A percentile compares a stretch with the other conserved stretches of the same genome.
Conservation (phyloP, 1,284 basidiomycete genomes). For the Marasmius fiardii region DNA sequence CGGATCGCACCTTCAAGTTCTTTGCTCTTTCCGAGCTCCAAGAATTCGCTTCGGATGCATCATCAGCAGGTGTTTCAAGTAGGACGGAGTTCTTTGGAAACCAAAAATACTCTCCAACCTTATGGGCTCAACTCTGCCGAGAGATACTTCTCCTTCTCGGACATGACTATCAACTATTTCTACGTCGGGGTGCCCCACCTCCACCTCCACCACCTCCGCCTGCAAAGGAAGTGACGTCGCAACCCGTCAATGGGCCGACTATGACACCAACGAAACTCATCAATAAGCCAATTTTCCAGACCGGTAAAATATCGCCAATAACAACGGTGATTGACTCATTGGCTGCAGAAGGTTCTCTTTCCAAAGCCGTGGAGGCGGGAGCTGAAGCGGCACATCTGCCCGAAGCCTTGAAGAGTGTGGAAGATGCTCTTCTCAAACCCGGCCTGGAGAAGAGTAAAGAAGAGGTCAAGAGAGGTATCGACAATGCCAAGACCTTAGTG, state of each 20-base stretch:
- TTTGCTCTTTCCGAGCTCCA: slow-evolving; percentile 56
- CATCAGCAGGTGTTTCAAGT: slow-evolving; percentile 33
- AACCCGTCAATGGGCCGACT: slow-evolving; percentile 14
- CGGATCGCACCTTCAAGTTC: slow-evolving; percentile 47
- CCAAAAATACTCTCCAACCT: slow-evolving; percentile 59
- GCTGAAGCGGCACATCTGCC: slow-evolving; percentile 49
- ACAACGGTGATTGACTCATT: slow-evolving; percentile 49
- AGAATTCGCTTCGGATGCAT: slow-evolving; percentile 39
- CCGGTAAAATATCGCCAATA: slow-evolving; percentile 39
- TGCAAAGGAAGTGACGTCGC: slow-evolving; percentile 17
- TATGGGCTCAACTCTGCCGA: slow-evolving; percentile 61
- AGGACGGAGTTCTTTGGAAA: slow-evolving; percentile 65
- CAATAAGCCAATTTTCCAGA: slow-evolving; percentile 46
- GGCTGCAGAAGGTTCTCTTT: slow-evolving; percentile 53
- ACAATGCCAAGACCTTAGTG: slow-evolving; percentile 15
- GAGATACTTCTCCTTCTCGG: slow-evolving; percentile 61
- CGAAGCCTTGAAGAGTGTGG: slow-evolving; percentile 55
- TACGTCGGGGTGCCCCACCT: slow-evolving; percentile 46
- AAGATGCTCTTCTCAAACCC: slow-evolving; percentile 24
- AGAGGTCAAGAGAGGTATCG: slow-evolving; percentile 26
- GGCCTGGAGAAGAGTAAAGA: slow-evolving; percentile 20
- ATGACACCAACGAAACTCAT: slow-evolving; percentile 38
- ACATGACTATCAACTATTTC: slow-evolving; percentile 58
- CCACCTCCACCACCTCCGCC: slow-evolving; percentile 21
- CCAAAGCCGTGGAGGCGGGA: slow-evolving; percentile 44